These are phyloP conservation scores for Backusella australiensis DNA, from an alignment of 192 early-diverging fungal genomes.

Conservation along the genomic window DNA sequence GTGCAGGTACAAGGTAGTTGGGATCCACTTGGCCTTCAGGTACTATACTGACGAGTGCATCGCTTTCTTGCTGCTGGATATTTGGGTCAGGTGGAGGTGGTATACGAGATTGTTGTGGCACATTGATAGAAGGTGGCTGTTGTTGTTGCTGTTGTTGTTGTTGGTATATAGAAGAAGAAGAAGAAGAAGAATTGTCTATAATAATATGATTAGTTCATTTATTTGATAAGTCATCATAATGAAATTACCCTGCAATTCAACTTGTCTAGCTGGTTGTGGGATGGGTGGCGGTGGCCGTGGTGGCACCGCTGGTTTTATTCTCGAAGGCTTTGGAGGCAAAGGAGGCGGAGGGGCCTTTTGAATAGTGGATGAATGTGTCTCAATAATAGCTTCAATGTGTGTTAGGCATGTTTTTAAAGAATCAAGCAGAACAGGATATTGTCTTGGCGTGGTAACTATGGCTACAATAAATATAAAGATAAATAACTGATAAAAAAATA, in stretches of 20 bases:
- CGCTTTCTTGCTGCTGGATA: neutral
- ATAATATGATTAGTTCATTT: neutral
- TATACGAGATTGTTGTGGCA: neutral
- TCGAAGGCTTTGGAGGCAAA: constrained; percentile 54
- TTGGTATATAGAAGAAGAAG: neutral
- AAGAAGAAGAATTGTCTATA: constrained; percentile 8
- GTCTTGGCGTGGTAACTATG: constrained; percentile 26
- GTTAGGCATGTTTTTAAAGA: constrained; percentile 25
- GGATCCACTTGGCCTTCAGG: constrained; percentile 57
- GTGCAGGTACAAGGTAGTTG: constrained; percentile 50
- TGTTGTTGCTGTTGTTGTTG: neutral
- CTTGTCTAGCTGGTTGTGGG: constrained; percentile 6
- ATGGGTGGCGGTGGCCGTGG: constrained; percentile 48
- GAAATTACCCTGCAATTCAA: constrained; percentile 13
- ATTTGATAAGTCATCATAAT: neutral
- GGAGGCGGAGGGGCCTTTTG: constrained; percentile 30
- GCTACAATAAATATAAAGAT: constrained; percentile 6
- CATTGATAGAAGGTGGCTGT: neutral
- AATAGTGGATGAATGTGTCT: constrained; percentile 17
- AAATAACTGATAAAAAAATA: neutral
- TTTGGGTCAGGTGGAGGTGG: neutral
- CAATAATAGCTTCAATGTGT: constrained; percentile 26
- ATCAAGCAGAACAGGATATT: constrained; percentile 18
- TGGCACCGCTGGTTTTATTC: constrained; percentile 50
- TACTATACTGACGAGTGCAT: constrained; percentile 26